phyloP scores from a whole-genome alignment of 2,329 filamentous ascomycete genomes.

The Teratosphaeria gauchensis region DNA sequence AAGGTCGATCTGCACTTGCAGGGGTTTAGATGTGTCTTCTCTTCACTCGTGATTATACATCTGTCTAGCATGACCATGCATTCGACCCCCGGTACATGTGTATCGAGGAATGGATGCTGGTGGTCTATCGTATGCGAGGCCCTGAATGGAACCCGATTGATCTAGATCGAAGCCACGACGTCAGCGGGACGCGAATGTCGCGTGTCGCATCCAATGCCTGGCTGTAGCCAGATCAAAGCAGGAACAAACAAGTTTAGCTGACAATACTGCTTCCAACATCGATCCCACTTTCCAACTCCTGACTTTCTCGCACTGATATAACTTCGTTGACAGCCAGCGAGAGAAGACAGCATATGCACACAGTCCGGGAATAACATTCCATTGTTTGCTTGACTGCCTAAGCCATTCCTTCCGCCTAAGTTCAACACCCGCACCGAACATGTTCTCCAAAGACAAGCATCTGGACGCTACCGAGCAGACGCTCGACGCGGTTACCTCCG shows the following conservation, averaged over 20 bases:
- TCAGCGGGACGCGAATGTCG: not conserved
- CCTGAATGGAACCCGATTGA: not conserved
- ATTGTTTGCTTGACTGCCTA: not conserved
- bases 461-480: slow-evolving; percentile 16
- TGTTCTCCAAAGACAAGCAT: slow-evolving; percentile 8
- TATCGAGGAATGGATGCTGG: too few species aligned
- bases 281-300: not conserved
- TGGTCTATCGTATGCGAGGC: too few species aligned
- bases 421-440: not conserved
- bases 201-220: not conserved
- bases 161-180: not conserved
- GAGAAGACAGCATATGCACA: not conserved
- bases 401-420: not conserved
- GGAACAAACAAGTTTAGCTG: not conserved
- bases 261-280: not conserved
- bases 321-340: not conserved
- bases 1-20: not conserved
- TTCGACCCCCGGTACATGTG: too few species aligned
- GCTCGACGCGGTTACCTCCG: slow-evolving; percentile 16
- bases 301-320: not conserved
- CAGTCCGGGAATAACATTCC: not conserved
- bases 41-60: not conserved
- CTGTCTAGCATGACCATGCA: not conserved
- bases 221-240: not conserved
- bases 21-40: not conserved